Conservation (phyloP, 2,329 filamentous ascomycete genomes). For the Monascus ruber region DNA sequence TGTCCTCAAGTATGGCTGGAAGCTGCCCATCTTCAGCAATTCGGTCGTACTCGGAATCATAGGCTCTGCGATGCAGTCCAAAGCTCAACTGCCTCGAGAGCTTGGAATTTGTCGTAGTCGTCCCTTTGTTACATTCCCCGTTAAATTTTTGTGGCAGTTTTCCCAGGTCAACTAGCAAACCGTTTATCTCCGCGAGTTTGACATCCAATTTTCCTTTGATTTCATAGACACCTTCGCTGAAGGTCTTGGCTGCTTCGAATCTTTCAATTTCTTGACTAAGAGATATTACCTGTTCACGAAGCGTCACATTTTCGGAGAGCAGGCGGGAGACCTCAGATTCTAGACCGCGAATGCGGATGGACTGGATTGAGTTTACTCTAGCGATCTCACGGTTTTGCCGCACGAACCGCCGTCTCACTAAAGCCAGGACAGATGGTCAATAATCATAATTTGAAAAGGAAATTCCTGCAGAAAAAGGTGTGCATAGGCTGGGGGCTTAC, state of each 20-base stretch:
- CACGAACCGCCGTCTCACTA: constrained; percentile 54
- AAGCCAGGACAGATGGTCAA: background rate
- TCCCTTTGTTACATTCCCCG: constrained; percentile 8
- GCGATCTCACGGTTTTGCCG: constrained; percentile 57
- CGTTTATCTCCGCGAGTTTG: constrained; percentile 46
- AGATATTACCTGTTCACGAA: constrained; percentile 48
- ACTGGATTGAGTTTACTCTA: constrained; percentile 52
- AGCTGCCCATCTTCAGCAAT: constrained; percentile 30
- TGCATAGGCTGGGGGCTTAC: constrained; percentile 22
- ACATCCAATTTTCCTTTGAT: constrained; percentile 45
- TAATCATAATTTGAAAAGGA: background rate
- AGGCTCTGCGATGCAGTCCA: constrained; percentile 7
- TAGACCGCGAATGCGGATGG: constrained; percentile 51
- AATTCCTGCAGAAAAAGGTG: background rate
- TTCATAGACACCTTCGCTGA: constrained; percentile 37
- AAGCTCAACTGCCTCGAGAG: constrained; percentile 3
- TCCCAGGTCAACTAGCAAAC: constrained; percentile 44
- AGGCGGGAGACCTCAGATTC: constrained; percentile 52
- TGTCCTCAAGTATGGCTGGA: constrained; percentile 50
- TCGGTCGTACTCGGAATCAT: constrained; percentile 7
- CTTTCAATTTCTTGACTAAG: constrained; percentile 45
- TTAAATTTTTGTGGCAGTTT: constrained; percentile 23
- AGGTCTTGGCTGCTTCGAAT: constrained; percentile 31
- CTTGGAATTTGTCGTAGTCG: constrained; percentile 4
- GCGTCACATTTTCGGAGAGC: constrained; percentile 47